Evolutionary conservation across 129 eudicot genomes (phyloP).

Genomic region (Centrapalus pauciflorus): DNA sequence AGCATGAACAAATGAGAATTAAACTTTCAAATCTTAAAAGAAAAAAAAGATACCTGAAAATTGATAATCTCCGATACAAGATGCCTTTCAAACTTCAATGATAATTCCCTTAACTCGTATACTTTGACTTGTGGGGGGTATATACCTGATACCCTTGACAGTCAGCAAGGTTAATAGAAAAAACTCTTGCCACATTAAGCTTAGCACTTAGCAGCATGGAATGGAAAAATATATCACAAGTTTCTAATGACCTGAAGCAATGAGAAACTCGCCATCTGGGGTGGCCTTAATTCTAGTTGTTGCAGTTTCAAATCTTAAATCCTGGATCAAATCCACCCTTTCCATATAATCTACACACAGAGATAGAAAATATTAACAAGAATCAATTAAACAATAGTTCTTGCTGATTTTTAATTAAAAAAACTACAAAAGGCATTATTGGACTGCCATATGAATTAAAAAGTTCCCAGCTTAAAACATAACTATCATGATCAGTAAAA

Average conservation of each 20-base stretch:
- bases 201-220: not conserved
- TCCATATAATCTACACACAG: constrained; percentile 57
- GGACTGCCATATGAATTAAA: not conserved
- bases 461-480: not conserved
- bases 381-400: not conserved
- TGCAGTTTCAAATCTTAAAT: constrained; percentile 93
- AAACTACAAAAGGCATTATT: not conserved
- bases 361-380: not conserved
- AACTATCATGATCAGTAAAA: not conserved
- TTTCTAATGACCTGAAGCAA: constrained; percentile 76
- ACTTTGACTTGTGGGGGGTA: constrained; percentile 98
- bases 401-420: not conserved
- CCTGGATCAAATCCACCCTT: constrained; percentile 85
- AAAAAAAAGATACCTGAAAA: constrained; percentile 49
- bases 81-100: constrained; percentile 92
- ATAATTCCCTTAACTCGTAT: constrained; percentile 66
- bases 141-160: constrained; percentile 47
- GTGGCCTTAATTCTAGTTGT: constrained; percentile 76
- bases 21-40: not conserved
- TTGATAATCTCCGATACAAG: constrained; percentile 73
- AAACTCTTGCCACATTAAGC: not conserved
- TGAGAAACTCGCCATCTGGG: constrained; percentile 89
- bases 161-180: not conserved
- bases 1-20: not conserved
- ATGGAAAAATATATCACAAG: constrained; percentile 1